Evolutionary conservation across 768 basidiomycete genomes (phyloP), one percentile per base, ranked within the genome.

Genomic region (Postia placenta): DNA sequence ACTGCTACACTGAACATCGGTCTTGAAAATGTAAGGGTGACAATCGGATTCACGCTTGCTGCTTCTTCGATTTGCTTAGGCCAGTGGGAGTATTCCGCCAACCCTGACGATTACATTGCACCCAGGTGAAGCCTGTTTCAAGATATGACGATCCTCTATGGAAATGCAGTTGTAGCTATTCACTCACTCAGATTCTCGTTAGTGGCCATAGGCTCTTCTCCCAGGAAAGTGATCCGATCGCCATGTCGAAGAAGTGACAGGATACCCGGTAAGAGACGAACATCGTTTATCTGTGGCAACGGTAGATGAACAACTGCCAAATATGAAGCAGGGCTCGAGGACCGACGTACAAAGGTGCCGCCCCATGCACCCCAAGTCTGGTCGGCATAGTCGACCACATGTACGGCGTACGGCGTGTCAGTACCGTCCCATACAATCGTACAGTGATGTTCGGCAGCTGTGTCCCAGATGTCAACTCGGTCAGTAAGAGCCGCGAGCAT

Each of bases 281-380:
- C 38, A 22, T 39, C 38, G 17, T 39, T 39, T 14, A 39, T 39
- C 38, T 39, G 15, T 14, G 17, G 15, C 6, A 22, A 39, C 6
- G 17, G 6, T 9, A n/a, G 17, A 22, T 39, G 38, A n/a, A 17
- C 12, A 39, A n/a, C 7, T 7, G 38, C 38, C 7, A 9, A n/a
- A n/a, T 22, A 22, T 22, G 11, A 19, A 39, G 38, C 17, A 39
- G 38, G 15, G 38, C 9, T 7, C 20, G n/a, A n/a, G n/a, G n/a
- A n/a, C n/a, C n/a, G n/a, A 39, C 38, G 19, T 39, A 39, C 38
- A 39, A 39, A 39, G 6, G 38, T 39, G 7, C 38, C 38, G 19
- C 38, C 38, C 38, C 38, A 39, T 6, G 12, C 7, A 9, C 38
- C 38, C 12, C 38, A 35, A 33, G 7, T 27, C 66, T 68, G 15